Evolutionary conservation across 139 green algal species (phyloP), one percentile per base, ranked within the genome.

Genomic region (Axilococcus clingmanii): DNA sequence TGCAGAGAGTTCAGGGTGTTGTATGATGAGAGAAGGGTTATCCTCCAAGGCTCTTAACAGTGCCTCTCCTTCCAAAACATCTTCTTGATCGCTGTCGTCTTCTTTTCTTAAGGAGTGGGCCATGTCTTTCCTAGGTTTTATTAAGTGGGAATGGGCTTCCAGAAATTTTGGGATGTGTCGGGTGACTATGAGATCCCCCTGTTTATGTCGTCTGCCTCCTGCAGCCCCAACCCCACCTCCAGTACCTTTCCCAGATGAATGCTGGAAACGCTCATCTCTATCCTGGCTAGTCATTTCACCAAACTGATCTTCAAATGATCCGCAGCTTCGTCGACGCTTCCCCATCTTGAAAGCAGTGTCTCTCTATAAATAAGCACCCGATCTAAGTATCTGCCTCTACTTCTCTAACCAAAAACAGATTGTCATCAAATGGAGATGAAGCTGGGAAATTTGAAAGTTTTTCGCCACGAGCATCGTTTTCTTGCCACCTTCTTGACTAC

Each of bases 141-240:
- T 48, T 48, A 89, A 50, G 63, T 89, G 76, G 17, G 70, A 53
- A 50, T 89, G 84, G 23, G 65, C 53, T 45, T 89, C 74, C 35
- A 89, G 59, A 40, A 89, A 89, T 55, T 87, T 89, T 32, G 81
- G 81, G 15, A 85, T 57, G 12, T 82, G 68, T 2, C 72, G 56
- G 9, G 72, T 32, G 48, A 69, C 85, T 2, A 29, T 48, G 1
- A 84, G 34, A 40, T 85, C 59, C 3, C 35, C 34, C 25, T 63
- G 71, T 3, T 57, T 42, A 25, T 51, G 42, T 54, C 19, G 19
- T 35, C 38, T 24, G 47, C 20, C 5, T 52, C 58, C 61, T 41
- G 52, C 64, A 37, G 68, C 63, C 5, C 52, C 63, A 11, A 55
- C 55, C 7, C 69, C 63, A 7, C 61, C 57, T 5, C 57, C 49